Evolutionary conservation across 495 filamentous ascomycete species (phyloP).

Genomic region (Apodospora peruviana): DNA sequence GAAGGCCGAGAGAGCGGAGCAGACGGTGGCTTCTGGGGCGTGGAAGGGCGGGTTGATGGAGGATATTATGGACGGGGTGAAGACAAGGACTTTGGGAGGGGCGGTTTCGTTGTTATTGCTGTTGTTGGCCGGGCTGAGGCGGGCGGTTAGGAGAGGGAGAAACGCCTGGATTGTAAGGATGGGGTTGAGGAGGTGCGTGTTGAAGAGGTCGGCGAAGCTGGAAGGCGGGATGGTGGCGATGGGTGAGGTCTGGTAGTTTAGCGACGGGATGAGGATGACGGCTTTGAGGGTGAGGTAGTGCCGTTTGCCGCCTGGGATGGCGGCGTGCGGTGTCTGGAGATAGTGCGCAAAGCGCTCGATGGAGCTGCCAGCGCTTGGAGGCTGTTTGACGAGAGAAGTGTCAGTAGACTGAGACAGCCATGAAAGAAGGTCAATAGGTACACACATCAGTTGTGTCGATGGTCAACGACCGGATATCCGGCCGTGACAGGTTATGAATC

Average conservation of each 20-base stretch:
- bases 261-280: constrained; percentile 69
- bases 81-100: constrained; percentile 62
- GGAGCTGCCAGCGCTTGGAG: constrained; percentile 46
- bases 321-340: constrained; percentile 64
- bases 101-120: background rate
- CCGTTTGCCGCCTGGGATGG: constrained; percentile 64
- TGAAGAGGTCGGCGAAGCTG: constrained; percentile 81
- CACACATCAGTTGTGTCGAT: constrained; percentile 74
- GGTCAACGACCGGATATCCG: constrained; percentile 75
- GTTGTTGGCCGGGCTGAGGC: constrained; percentile 38
- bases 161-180: constrained; percentile 83
- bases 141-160: constrained; percentile 67
- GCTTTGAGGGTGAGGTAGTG: constrained; percentile 71
- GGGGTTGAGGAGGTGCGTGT: constrained; percentile 87
- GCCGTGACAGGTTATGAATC: constrained; percentile 66
- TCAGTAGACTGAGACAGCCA: constrained; percentile 6
- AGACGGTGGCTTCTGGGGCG: constrained; percentile 71
- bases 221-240: constrained; percentile 78
- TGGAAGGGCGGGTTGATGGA: constrained; percentile 80
- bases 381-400: constrained; percentile 32
- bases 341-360: constrained; percentile 62
- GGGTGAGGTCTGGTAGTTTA: constrained; percentile 66
- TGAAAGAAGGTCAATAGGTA: constrained; percentile 5
- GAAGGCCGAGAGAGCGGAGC: constrained; percentile 75
- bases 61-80: constrained; percentile 79